These are phyloP conservation scores for Draba incana DNA, from an alignment of 345 rosid species.

Conservation along the genomic window DNA sequence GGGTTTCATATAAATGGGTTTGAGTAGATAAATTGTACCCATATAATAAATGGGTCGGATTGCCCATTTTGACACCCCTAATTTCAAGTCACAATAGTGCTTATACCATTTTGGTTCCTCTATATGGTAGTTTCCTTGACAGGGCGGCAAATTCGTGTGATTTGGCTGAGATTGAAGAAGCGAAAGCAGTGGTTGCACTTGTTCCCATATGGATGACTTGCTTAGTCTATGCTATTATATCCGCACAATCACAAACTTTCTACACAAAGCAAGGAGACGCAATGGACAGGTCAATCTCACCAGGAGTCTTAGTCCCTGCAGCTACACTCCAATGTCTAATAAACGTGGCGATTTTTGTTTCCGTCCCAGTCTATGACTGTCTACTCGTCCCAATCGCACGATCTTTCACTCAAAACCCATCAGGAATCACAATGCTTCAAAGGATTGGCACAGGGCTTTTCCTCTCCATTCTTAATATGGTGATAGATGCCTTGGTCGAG, in stretches of 20 bases:
- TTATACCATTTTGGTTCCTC: no score
- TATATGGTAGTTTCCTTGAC: slow-evolving; percentile 49
- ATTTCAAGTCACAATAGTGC: background rate
- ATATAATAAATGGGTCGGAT: no score
- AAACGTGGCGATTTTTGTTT: slow-evolving; percentile 40
- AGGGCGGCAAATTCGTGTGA: slow-evolving; percentile 46
- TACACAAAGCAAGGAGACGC: slow-evolving; percentile 62
- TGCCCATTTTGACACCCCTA: no score
- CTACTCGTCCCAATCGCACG: slow-evolving; percentile 52
- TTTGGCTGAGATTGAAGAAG: slow-evolving; percentile 53
- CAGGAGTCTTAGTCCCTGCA: slow-evolving; percentile 47
- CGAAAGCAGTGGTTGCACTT: slow-evolving; percentile 48
- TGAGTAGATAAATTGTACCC: no score
- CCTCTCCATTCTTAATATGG: slow-evolving; percentile 35
- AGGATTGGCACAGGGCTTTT: slow-evolving; percentile 42
- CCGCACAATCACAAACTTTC: slow-evolving; percentile 55
- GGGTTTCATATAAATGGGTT: no score
- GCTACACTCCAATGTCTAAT: slow-evolving; percentile 55
- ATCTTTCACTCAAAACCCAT: slow-evolving; percentile 35
- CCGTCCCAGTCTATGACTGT: slow-evolving; percentile 55
- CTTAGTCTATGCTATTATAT: slow-evolving; percentile 49
- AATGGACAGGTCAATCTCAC: slow-evolving; percentile 48
- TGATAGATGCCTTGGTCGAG: slow-evolving; percentile 46
- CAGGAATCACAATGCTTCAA: slow-evolving; percentile 48
- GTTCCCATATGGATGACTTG: slow-evolving; percentile 55